Base-by-base conservation (phyloP, 179 eudicot species). In the Heliamphora pulchella region DNA sequence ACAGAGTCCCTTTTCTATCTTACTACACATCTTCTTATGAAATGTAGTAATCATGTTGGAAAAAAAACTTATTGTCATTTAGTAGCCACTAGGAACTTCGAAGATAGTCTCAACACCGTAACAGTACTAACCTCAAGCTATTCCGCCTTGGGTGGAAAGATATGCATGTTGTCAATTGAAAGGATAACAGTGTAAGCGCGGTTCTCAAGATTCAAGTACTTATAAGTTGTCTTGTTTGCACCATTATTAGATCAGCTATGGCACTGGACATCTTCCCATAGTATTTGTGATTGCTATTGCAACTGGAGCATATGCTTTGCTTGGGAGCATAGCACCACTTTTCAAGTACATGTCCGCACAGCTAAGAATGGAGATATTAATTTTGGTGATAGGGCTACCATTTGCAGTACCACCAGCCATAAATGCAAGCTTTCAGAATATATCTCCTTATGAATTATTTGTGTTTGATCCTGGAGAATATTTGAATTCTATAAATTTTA, bases 1-100 rank as follows among this genome's bases (percentile, higher is more conserved):
- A 46, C 69, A 59, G 62, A n/a, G 14, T 76, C 53, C 55, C 79
- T 15, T 59, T 4, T 47, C 54, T 76, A 18, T 53, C 69, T 76
- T 62, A 58, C 55, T 76, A 39, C 18, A 41, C 47, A 17, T 44
- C 1, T 47, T 76, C 68, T 59, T 76, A 53, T 14, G 43, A 59
- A 76, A 76, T 61, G 54, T 76, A 2, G 6, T 61, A 44, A 70
- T 70, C 11, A 54, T 76, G 79, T 76, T 76, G 79, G 69, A 31
- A 76, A 61, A 13, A 62, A 59, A 54, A 76, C 78, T 41, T 75
- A 75, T 8, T 76, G 79, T 39, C 14, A 17, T 17, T 6, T 61
- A 44, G 79, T 76, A 76, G 69, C 55, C 41, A 2, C 8, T 44
- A 76, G 18, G 47, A 43, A 59, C 68, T 76, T 43, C 53, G 62